A percentile compares a stretch with the other conserved stretches of the same genome.
Evolutionary conservation across 2,329 filamentous ascomycete species (phyloP).

Genomic region (Hymenoscyphus albidus): DNA sequence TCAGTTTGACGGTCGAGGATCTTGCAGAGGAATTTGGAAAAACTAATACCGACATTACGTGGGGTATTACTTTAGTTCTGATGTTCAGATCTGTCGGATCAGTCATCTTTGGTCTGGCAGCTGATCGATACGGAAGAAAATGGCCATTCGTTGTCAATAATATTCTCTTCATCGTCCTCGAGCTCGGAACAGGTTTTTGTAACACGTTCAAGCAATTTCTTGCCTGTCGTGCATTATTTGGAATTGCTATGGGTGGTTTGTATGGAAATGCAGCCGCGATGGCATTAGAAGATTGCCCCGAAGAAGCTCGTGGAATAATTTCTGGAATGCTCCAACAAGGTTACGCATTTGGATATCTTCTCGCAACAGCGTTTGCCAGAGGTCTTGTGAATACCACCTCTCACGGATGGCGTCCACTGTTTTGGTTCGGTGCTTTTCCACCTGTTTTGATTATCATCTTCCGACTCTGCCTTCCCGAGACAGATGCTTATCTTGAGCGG

Average conservation of each 20-base stretch:
- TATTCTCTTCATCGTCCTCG: constrained; percentile 65
- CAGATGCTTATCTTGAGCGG: constrained; percentile 65
- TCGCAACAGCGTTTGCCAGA: constrained; percentile 65
- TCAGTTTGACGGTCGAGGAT: constrained; percentile 74
- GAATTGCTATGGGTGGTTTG: constrained; percentile 76
- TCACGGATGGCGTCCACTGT: constrained; percentile 79
- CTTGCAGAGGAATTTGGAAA: constrained; percentile 55
- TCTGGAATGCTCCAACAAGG: constrained; percentile 80
- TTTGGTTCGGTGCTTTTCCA: constrained; percentile 82
- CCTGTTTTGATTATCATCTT: constrained; percentile 77
- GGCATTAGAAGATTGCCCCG: constrained; percentile 59
- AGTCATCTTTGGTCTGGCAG: constrained; percentile 69
- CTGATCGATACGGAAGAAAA: constrained; percentile 76
- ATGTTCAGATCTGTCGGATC: constrained; percentile 65
- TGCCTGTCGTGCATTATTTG: constrained; percentile 70
- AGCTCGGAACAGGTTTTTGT: constrained; percentile 72
- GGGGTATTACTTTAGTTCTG: constrained; percentile 71
- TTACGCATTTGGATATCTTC: constrained; percentile 75
- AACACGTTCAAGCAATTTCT: constrained; percentile 64
- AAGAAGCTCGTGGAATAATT: constrained; percentile 65
- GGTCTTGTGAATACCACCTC: constrained; percentile 72
- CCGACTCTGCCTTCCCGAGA: constrained; percentile 76
- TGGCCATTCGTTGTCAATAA: constrained; percentile 78
- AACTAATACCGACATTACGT: constrained; percentile 66
- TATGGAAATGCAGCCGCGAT: constrained; percentile 78